These are phyloP conservation scores for Penicillium sclerotiorum DNA, from an alignment of 2,329 filamentous ascomycete species.

Conservation along the genomic window DNA sequence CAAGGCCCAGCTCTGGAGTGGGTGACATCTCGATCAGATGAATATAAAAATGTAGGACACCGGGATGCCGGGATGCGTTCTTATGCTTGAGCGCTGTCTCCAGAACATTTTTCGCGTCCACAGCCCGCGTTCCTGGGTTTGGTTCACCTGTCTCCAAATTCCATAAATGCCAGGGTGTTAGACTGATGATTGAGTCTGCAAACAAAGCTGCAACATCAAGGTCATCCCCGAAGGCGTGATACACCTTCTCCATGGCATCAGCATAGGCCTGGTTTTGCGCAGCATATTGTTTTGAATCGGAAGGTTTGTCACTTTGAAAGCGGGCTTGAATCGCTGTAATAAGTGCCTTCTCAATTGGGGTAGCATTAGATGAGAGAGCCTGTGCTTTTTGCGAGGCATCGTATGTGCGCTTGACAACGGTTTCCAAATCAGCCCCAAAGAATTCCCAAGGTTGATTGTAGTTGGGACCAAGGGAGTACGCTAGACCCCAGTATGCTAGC, in stretches of 20 bases:
- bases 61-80: constrained; percentile 62
- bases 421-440: constrained; percentile 65
- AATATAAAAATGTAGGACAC: constrained; percentile 74
- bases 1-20: constrained; percentile 64
- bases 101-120: constrained; percentile 61
- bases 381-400: constrained; percentile 50
- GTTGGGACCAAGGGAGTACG: constrained; percentile 74
- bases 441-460: constrained; percentile 78
- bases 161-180: constrained; percentile 68
- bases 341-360: constrained; percentile 63
- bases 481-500: constrained; percentile 46
- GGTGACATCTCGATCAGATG: constrained; percentile 78
- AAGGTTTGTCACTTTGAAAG: constrained; percentile 58
- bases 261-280: constrained; percentile 64
- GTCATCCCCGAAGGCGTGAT: constrained; percentile 56
- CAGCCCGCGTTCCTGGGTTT: constrained; percentile 55
- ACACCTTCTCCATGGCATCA: constrained; percentile 61
- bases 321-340: constrained; percentile 64
- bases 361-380: constrained; percentile 37
- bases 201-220: constrained; percentile 67
- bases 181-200: constrained; percentile 67
- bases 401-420: constrained; percentile 52
- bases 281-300: constrained; percentile 49
- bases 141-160: constrained; percentile 62
- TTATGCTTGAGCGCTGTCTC: constrained; percentile 59